Evolutionary conservation across 768 basidiomycete genomes (phyloP).

Genomic region (Psilocybe sp.): DNA sequence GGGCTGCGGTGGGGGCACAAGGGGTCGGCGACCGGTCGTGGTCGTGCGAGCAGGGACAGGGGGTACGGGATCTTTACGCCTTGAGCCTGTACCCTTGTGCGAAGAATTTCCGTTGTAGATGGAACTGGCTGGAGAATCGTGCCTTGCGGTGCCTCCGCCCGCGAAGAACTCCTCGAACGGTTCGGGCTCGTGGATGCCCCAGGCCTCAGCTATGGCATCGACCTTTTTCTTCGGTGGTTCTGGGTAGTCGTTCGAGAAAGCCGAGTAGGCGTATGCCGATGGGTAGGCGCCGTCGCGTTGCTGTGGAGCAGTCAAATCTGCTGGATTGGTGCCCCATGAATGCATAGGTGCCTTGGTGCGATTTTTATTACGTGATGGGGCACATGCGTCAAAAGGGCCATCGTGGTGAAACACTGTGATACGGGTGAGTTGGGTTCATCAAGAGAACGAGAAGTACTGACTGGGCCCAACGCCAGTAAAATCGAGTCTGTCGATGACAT

Average conservation of each 20-base stretch:
- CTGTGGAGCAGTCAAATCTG: conserved; percentile 32
- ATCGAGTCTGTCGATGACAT: conserved; percentile 88
- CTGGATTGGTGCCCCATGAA: conserved; percentile 57
- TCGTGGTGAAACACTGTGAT: conserved; percentile 85
- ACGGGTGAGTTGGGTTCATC: conserved; percentile 13
- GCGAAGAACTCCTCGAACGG: conserved; percentile 89
- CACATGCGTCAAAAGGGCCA: conserved; percentile 89
- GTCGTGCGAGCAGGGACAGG: conserved; percentile 34
- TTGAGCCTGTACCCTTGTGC: conserved; percentile 22
- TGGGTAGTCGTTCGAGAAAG: conserved; percentile 49
- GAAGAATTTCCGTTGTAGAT: conserved; percentile 66
- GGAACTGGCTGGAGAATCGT: conserved; percentile 59
- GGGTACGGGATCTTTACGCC: conserved; percentile 47
- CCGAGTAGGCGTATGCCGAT: conserved; percentile 41
- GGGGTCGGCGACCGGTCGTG: conserved; percentile 42
- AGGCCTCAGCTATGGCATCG: conserved; percentile 87
- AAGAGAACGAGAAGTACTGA: conserved; percentile 35
- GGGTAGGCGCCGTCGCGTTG: conserved; percentile 53
- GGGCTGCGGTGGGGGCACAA: conserved; percentile 78
- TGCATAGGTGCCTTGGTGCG: conserved; percentile 79
- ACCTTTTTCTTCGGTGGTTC: conserved; percentile 80
- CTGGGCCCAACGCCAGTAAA: conserved; percentile 82
- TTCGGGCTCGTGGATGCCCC: conserved; percentile 91
- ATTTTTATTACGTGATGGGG: conserved; percentile 83
- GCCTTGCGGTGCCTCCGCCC: conserved; percentile 57